Base-by-base conservation (phyloP, 148 eudicot species). In the Persicaria tinctoria region DNA sequence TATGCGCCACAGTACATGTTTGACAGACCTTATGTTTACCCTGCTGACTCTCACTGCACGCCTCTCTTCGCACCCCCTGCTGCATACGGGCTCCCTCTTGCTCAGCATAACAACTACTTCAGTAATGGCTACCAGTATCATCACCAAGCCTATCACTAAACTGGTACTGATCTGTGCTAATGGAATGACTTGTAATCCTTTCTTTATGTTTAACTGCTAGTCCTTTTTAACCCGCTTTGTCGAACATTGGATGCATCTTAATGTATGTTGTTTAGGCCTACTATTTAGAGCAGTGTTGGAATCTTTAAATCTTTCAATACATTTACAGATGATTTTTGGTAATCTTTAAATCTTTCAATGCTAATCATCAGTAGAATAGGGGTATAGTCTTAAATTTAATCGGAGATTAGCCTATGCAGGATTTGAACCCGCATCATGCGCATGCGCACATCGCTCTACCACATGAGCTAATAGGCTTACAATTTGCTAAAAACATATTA, bases 71-170 rank as follows among this genome's bases (percentile, higher is more conserved):
- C 18, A 38, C 54, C 72, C 16, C 14, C 94, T 23, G 80, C 93
- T 45, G 79, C 93, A 77, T 90, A 92, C 71, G 85, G 74, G 50
- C 53, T 85, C 32, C 79, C 99, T 47, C 97, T 94, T 0, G 83
- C 84, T 17, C 74, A 71, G 62, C 99, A 90, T 73, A 92, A 93
- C 66, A 86, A 78, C 82, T 92, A 88, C 90, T 92, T 87, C 75
- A 90, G 89, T 10, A 90, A 85, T 80, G 93, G 90, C 23, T 89
- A 82, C 85, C 96, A 90, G 87, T 94, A 87, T 80, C 98, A 91
- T 71, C 74, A 71, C 11, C 97, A 92, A 83, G 86, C 91, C 5
- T 95, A 90, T 77, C 98, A 88, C 97, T 92, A 48, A 88, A 86
- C 81, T 71, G 76, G 78, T 80, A 76, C 84, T 81, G 80, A 60